phyloP scores from a whole-genome alignment of 2,329 filamentous ascomycete species.

The Xylariaceae sp. region DNA sequence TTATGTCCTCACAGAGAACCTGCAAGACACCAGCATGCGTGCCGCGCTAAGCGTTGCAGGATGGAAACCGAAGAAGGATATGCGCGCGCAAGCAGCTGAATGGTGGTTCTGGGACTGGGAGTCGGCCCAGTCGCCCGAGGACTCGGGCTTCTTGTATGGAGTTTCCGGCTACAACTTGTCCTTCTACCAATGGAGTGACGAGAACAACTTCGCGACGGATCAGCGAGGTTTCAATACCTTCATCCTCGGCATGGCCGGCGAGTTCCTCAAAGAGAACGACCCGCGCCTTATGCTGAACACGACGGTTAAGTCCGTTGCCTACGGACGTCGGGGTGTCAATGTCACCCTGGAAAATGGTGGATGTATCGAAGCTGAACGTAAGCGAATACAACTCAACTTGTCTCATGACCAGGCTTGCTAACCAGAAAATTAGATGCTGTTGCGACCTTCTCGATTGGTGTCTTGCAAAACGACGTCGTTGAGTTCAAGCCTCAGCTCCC shows the following conservation, averaged over 20 bases:
- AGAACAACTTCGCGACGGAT: conserved; percentile 58
- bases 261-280: conserved; percentile 53
- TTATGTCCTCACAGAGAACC: conserved; percentile 50
- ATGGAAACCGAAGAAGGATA: conserved; percentile 56
- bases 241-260: conserved; percentile 50
- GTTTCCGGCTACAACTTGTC: conserved; percentile 54
- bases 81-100: conserved; percentile 54
- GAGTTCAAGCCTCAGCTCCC: conserved; percentile 55
- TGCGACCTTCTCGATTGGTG: conserved; percentile 62
- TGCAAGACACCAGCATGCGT: conserved; percentile 57
- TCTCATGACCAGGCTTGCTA: conserved; percentile 4
- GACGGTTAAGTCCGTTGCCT: conserved; percentile 49
- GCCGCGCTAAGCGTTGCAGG: conserved; percentile 54
- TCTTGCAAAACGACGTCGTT: conserved; percentile 58
- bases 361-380: conserved; percentile 30
- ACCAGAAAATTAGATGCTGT: conserved; percentile 43
- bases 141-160: conserved; percentile 51
- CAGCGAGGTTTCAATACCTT: conserved; percentile 56
- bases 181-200: conserved; percentile 56
- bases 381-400: conserved; percentile 2
- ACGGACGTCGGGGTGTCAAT: conserved; percentile 47
- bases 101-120: conserved; percentile 54
- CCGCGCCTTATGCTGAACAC: conserved; percentile 53
- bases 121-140: conserved; percentile 51
- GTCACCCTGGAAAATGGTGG: conserved; percentile 48